Conservation (phyloP, 129 eudicot genomes). For the Dittrichia graveolens region DNA sequence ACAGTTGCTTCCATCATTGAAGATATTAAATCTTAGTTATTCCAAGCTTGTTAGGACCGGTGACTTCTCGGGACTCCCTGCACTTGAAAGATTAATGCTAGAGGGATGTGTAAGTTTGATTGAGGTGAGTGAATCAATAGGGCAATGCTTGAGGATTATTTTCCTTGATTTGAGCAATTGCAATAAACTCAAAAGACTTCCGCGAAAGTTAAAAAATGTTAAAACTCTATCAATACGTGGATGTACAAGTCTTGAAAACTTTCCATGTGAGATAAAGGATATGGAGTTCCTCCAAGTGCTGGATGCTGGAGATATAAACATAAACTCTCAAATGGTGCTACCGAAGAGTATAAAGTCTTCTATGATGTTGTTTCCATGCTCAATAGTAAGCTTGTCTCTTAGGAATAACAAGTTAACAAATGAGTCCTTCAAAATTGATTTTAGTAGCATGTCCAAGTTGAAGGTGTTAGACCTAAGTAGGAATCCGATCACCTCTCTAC, state of each 20-base stretch:
- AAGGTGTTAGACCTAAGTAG: neutral
- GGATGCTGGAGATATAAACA: neutral
- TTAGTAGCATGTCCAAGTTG: slow-evolving; percentile 24
- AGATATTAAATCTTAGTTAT: slow-evolving; percentile 28
- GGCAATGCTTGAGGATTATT: slow-evolving; percentile 6
- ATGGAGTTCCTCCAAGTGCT: slow-evolving; percentile 15
- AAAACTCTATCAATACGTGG: neutral
- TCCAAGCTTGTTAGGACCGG: slow-evolving; percentile 21
- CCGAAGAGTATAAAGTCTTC: neutral
- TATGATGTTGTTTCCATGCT: neutral
- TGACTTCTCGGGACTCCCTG: slow-evolving; percentile 24
- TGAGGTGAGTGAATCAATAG: slow-evolving; percentile 25
- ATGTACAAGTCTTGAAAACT: slow-evolving; percentile 3
- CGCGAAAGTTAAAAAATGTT: slow-evolving; percentile 23
- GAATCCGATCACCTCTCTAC: slow-evolving; percentile 28
- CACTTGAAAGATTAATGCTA: slow-evolving; percentile 21
- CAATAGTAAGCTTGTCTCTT: slow-evolving; percentile 23
- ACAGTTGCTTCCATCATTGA: slow-evolving; percentile 31
- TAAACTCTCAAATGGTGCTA: neutral
- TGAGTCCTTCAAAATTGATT: slow-evolving; percentile 21
- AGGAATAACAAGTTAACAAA: slow-evolving; percentile 8
- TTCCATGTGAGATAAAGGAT: neutral
- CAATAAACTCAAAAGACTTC: slow-evolving; percentile 13
- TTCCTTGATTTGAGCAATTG: slow-evolving; percentile 23
- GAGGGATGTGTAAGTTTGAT: slow-evolving; percentile 11